A percentile compares a stretch with the other conserved stretches of the same genome.
Conservation (phyloP, 768 basidiomycete genomes). For the Amylocystis lapponica region DNA sequence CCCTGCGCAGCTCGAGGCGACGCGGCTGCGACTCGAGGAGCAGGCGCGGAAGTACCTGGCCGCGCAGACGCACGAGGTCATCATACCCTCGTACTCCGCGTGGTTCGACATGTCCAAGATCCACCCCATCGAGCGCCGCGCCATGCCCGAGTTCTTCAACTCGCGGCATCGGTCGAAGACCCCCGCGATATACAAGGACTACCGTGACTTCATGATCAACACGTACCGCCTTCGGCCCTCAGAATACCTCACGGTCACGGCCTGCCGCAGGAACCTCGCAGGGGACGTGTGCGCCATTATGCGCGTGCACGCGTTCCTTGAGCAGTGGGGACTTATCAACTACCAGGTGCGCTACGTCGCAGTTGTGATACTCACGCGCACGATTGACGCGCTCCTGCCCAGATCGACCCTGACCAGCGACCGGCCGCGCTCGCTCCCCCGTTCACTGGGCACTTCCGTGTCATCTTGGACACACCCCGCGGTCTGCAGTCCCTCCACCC, state of each 20-base stretch:
- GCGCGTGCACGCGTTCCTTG: conserved; percentile 97
- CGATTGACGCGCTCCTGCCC: background rate
- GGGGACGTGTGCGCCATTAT: conserved; percentile 98
- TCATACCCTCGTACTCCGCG: conserved; percentile 94
- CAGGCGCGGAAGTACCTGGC: conserved; percentile 93
- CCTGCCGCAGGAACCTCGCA: conserved; percentile 91
- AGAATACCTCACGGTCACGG: conserved; percentile 97
- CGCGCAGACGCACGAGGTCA: conserved; percentile 93
- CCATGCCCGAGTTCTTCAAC: conserved; percentile 97
- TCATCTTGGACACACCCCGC: conserved; percentile 93
- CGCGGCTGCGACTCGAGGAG: conserved; percentile 72
- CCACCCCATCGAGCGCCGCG: conserved; percentile 85
- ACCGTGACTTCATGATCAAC: conserved; percentile 99
- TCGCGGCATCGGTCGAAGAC: conserved; percentile 93
- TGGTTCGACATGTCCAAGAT: conserved; percentile 98
- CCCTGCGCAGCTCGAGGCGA: conserved; percentile 76
- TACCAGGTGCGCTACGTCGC: conserved; percentile 66
- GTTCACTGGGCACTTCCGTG: conserved; percentile 98
- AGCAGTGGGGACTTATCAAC: conserved; percentile 98
- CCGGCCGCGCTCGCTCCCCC: conserved; percentile 94
- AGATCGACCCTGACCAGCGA: conserved; percentile 97
- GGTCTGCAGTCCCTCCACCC: conserved; percentile 93
- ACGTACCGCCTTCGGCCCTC: conserved; percentile 90
- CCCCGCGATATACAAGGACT: conserved; percentile 96
- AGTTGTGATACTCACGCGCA: background rate